Conservation (phyloP, 2,329 filamentous ascomycete species). For the Talaromyces amestolkiae region DNA sequence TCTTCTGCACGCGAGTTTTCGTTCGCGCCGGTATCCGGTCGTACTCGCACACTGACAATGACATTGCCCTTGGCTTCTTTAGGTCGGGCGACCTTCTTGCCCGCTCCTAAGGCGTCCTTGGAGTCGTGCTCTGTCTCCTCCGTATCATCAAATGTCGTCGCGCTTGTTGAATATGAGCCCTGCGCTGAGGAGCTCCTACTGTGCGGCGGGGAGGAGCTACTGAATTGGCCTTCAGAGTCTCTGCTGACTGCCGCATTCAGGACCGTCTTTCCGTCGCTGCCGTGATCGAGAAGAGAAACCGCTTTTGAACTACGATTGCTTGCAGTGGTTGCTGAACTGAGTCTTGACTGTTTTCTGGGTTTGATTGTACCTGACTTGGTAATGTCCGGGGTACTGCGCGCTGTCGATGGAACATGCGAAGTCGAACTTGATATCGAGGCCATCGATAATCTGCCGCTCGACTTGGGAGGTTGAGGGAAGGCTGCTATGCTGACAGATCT, state of each 20-base stretch:
- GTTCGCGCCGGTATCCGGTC: slow-evolving; percentile 69
- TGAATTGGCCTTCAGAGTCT: slow-evolving; percentile 72
- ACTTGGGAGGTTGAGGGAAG: slow-evolving; percentile 84
- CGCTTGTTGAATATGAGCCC: slow-evolving; percentile 86
- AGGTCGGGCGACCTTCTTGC: slow-evolving; percentile 33
- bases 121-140: slow-evolving; percentile 55
- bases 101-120: slow-evolving; percentile 51
- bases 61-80: slow-evolving; percentile 91
- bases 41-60: slow-evolving; percentile 87
- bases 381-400: slow-evolving; percentile 46
- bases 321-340: slow-evolving; percentile 54
- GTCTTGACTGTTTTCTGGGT: slow-evolving; percentile 56
- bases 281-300: slow-evolving; percentile 76
- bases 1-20: slow-evolving; percentile 64
- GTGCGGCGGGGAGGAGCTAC: slow-evolving; percentile 76
- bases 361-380: slow-evolving; percentile 41
- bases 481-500: slow-evolving; percentile 92
- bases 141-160: slow-evolving; percentile 81
- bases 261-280: slow-evolving; percentile 72
- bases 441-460: slow-evolving; percentile 63
- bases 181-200: slow-evolving; percentile 90
- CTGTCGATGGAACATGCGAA: slow-evolving; percentile 20
- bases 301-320: slow-evolving; percentile 54
- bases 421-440: slow-evolving; percentile 41
- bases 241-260: slow-evolving; percentile 59